Percentiles rank a stretch among this genome's conserved stretches.
phyloP scores from a whole-genome alignment of 1,284 basidiomycete genomes.

The Violaceomyces palustris region DNA sequence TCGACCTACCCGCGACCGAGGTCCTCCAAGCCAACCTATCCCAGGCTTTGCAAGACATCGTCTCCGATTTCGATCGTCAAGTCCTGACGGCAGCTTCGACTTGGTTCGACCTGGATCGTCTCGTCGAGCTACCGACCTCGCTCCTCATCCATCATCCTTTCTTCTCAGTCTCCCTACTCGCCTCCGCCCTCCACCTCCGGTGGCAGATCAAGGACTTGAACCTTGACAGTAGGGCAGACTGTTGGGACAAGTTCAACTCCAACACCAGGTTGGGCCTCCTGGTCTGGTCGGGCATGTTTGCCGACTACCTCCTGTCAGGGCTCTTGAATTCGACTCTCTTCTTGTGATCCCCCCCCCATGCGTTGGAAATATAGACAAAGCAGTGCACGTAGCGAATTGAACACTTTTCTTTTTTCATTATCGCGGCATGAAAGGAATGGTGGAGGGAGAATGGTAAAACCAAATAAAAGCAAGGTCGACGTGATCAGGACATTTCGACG shows the following conservation, averaged over 20 bases:
- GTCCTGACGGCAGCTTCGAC: no score
- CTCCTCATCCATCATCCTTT: conserved; percentile 59
- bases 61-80: no score
- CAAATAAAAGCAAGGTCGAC: no score
- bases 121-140: no score
- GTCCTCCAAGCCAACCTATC: no score
- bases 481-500: no score
- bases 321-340: no score
- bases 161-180: conserved; percentile 67
- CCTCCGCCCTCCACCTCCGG: conserved; percentile 72
- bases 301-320: conserved; percentile 78
- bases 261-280: conserved; percentile 85
- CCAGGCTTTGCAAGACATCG: no score
- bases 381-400: background rate
- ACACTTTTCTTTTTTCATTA: background rate
- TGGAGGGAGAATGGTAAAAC: no score
- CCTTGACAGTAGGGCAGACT: conserved; percentile 73
- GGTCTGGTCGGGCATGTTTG: conserved; percentile 76
- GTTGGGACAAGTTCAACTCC: conserved; percentile 83
- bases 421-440: no score
- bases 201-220: conserved; percentile 68
- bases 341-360: background rate
- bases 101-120: no score
- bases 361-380: background rate
- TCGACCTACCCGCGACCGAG: no score